Percentiles rank a stretch among this genome's conserved stretches.
phyloP scores from a whole-genome alignment of 805 yeast species.

The Wickerhamomyces chaumierensis region DNA sequence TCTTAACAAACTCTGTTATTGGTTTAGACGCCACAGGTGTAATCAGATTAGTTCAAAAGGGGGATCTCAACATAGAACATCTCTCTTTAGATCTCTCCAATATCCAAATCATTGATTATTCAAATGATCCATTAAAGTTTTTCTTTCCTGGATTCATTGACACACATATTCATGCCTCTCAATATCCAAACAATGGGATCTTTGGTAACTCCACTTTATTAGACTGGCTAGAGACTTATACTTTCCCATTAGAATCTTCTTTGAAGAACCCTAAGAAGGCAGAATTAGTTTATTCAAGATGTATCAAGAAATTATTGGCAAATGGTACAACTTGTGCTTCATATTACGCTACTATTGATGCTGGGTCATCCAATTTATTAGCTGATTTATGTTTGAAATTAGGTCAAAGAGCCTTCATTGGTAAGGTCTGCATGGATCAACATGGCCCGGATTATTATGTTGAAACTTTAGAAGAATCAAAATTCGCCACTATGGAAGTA shows the following conservation, averaged over 20 bases:
- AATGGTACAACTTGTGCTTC: constrained; percentile 90
- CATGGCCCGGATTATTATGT: constrained; percentile 65
- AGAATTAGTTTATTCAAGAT: constrained; percentile 46
- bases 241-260: constrained; percentile 80
- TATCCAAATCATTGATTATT: neutral
- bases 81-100: constrained; percentile 1
- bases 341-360: constrained; percentile 83
- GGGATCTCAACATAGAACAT: neutral
- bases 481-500: constrained; percentile 42
- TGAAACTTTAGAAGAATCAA: constrained; percentile 45
- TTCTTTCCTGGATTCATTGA: constrained; percentile 78
- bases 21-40: constrained; percentile 41
- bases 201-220: constrained; percentile 77
- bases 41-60: constrained; percentile 19
- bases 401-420: constrained; percentile 86
- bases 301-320: constrained; percentile 55
- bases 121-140: constrained; percentile 26
- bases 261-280: constrained; percentile 47
- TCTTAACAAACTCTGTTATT: constrained; percentile 41
- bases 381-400: constrained; percentile 54
- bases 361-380: constrained; percentile 60
- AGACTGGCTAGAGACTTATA: constrained; percentile 82
- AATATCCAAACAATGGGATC: constrained; percentile 71
- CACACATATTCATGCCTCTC: constrained; percentile 80
- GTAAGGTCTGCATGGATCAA: constrained; percentile 89